Conservation (phyloP, 306 rosid genomes). For the Spatholobus suberectus region DNA sequence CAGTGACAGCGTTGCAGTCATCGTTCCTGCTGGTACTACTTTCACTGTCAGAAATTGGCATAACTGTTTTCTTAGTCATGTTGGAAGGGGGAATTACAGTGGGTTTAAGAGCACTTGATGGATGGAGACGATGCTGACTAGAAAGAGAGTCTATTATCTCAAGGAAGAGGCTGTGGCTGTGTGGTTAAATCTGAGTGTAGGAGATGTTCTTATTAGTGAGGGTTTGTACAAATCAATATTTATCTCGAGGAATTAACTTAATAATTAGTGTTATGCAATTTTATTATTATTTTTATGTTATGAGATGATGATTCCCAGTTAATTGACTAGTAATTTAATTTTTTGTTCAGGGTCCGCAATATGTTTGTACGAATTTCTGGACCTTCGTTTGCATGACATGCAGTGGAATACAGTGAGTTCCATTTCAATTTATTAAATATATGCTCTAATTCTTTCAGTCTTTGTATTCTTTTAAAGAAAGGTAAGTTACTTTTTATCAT, state of each 20-base stretch:
- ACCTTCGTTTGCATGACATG: slow-evolving; percentile 76
- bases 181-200: neutral
- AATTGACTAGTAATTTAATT: neutral
- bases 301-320: neutral
- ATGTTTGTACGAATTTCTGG: slow-evolving; percentile 83
- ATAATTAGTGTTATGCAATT: no score
- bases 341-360: slow-evolving; percentile 79
- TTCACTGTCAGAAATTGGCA: neutral
- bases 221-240: neutral
- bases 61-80: no score
- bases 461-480: neutral
- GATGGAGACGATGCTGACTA: neutral
- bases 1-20: neutral
- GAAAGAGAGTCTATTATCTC: neutral
- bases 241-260: neutral
- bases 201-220: neutral
- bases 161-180: neutral
- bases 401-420: slow-evolving; percentile 92
- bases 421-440: neutral
- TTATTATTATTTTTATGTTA: neutral
- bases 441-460: neutral
- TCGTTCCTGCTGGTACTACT: no score
- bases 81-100: no score
- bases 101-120: neutral
- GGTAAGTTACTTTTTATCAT: neutral